Conservation (phyloP, 768 basidiomycete genomes). For the Boletus subparvulus region DNA sequence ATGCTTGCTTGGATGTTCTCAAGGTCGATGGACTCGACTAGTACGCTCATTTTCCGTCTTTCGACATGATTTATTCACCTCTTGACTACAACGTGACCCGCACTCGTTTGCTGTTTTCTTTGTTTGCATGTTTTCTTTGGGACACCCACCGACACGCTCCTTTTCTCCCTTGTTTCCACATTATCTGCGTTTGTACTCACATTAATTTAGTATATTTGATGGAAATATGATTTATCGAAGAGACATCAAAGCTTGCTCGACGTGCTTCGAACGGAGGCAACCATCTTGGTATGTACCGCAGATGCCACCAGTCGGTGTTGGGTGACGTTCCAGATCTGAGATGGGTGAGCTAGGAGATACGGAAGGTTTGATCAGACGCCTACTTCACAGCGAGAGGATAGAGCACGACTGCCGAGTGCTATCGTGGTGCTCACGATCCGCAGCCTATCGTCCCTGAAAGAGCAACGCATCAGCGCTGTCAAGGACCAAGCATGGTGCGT, state of each 20-base stretch:
- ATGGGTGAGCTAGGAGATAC: not conserved
- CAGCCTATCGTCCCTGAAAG: slow-evolving; percentile 45
- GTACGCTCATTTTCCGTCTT: slow-evolving; percentile 22
- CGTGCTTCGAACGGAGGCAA: slow-evolving; percentile 34
- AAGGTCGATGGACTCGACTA: slow-evolving; percentile 13
- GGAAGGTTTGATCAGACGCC: not conserved
- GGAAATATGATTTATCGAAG: slow-evolving; percentile 13
- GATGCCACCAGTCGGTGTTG: slow-evolving; percentile 53
- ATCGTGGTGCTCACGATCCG: slow-evolving; percentile 54
- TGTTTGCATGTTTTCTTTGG: slow-evolving; percentile 4
- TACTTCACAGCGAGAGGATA: slow-evolving; percentile 53
- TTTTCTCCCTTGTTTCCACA: not conserved
- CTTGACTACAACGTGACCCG: not conserved
- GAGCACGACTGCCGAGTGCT: slow-evolving; percentile 45
- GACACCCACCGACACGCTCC: slow-evolving; percentile 10
- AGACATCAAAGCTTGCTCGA: slow-evolving; percentile 20
- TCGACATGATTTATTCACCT: slow-evolving; percentile 4
- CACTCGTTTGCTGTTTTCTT: slow-evolving; percentile 4
- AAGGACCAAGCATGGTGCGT: not conserved
- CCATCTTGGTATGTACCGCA: slow-evolving; percentile 57
- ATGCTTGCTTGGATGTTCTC: slow-evolving; percentile 5
- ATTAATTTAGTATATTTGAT: slow-evolving; percentile 1
- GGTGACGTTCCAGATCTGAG: slow-evolving; percentile 57
- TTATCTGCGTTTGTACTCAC: slow-evolving; percentile 11
- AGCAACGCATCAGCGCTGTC: not conserved